Percentiles rank a stretch among this genome's conserved stretches.
phyloP scores from a whole-genome alignment of 1,284 basidiomycete species.

The Boletus smithii region DNA sequence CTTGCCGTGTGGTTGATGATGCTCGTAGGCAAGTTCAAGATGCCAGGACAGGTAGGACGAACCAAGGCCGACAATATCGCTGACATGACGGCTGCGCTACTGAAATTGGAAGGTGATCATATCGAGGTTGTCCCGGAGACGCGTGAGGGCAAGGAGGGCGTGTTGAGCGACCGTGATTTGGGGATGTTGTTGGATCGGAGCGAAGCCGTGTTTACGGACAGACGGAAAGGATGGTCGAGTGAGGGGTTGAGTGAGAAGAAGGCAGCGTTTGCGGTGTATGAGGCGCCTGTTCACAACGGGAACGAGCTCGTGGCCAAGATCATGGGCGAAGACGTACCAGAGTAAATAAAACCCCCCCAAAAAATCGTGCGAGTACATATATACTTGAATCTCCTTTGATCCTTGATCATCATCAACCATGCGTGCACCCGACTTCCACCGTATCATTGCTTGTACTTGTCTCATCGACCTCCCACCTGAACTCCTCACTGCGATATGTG shows the following conservation, averaged over 20 bases:
- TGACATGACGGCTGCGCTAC: constrained; percentile 78
- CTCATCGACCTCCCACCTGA: constrained; percentile 21
- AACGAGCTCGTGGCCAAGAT: constrained; percentile 73
- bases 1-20: background rate
- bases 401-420: constrained; percentile 3
- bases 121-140: constrained; percentile 83
- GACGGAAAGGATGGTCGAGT: constrained; percentile 76
- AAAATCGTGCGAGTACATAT: too few species aligned
- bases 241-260: constrained; percentile 36
- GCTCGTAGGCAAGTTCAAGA: constrained; percentile 73
- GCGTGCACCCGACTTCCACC: constrained; percentile 1
- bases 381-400: too few species aligned
- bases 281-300: constrained; percentile 65
- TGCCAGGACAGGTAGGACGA: constrained; percentile 47
- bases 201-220: constrained; percentile 72
- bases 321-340: constrained; percentile 49
- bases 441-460: background rate
- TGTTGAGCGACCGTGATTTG: constrained; percentile 81
- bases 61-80: constrained; percentile 62
- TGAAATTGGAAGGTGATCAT: constrained; percentile 83
- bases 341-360: too few species aligned
- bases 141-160: constrained; percentile 57
- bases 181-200: constrained; percentile 80
- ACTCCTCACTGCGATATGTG: constrained; percentile 16
- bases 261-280: constrained; percentile 82